Evolutionary conservation across 108 stramenopile species (phyloP).

Genomic region (Chaetoceros muelleri): DNA sequence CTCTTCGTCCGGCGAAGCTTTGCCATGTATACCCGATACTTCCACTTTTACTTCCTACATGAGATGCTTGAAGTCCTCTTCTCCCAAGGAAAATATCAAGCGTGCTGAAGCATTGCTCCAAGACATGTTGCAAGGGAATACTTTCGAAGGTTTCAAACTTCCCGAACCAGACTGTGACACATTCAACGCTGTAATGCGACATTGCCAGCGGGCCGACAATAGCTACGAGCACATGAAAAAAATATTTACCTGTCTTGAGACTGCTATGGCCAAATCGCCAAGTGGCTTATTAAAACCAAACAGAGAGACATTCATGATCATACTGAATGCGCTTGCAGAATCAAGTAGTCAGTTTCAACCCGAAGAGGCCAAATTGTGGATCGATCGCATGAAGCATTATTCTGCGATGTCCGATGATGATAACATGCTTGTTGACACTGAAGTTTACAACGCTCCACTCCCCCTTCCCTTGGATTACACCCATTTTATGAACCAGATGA

Average conservation of each 20-base stretch:
- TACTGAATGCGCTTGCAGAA: neutral
- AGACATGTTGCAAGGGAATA: neutral
- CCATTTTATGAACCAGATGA: too few relatives aligned
- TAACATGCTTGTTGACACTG: neutral
- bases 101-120: neutral
- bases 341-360: neutral
- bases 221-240: neutral
- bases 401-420: neutral
- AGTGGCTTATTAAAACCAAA: neutral
- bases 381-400: neutral
- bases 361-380: neutral
- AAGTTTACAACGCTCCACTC: neutral
- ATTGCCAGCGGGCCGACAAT: neutral
- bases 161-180: neutral
- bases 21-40: neutral
- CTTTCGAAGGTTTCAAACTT: neutral
- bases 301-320: neutral
- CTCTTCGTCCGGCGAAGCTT: neutral
- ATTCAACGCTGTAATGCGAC: neutral
- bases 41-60: neutral
- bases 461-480: too few relatives aligned
- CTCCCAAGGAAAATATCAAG: neutral
- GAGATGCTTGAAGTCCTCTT: neutral
- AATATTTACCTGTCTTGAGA: neutral
- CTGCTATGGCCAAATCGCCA: neutral